Conservation (phyloP, 75 land plant genomes). For the Pinus tabuliformis region DNA sequence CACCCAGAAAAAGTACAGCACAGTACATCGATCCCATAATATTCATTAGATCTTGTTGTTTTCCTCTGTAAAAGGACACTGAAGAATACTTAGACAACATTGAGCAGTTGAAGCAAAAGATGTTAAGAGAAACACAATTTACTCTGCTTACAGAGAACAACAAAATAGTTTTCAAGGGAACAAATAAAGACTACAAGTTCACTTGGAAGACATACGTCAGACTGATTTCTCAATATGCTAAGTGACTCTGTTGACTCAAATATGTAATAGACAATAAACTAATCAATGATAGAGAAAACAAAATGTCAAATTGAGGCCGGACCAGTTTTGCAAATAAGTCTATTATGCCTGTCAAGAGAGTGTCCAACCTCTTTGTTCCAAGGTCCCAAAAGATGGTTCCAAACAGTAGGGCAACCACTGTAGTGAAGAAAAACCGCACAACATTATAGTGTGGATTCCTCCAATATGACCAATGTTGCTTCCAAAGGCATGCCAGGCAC, state of each 20-base stretch:
- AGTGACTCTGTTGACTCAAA: not conserved
- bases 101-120: not conserved
- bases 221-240: constrained; percentile 20
- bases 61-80: constrained; percentile 71
- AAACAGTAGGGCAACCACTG: constrained; percentile 56
- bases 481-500: constrained; percentile 46
- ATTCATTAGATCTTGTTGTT: constrained; percentile 50
- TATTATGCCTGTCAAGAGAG: not conserved
- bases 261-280: constrained; percentile 17
- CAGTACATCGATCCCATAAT: constrained; percentile 80
- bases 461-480: constrained; percentile 60
- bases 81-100: no score
- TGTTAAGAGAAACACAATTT: not conserved
- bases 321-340: not conserved
- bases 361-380: constrained; percentile 26
- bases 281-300: not conserved
- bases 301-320: not conserved
- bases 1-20: constrained; percentile 71
- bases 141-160: not conserved
- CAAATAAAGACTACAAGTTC: not conserved
- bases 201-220: not conserved
- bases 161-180: no score
- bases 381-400: constrained; percentile 85
- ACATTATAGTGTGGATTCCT: constrained; percentile 35
- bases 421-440: constrained; percentile 69